These are phyloP conservation scores for Tuber borchii DNA, from an alignment of 495 filamentous ascomycete species.

Conservation along the genomic window DNA sequence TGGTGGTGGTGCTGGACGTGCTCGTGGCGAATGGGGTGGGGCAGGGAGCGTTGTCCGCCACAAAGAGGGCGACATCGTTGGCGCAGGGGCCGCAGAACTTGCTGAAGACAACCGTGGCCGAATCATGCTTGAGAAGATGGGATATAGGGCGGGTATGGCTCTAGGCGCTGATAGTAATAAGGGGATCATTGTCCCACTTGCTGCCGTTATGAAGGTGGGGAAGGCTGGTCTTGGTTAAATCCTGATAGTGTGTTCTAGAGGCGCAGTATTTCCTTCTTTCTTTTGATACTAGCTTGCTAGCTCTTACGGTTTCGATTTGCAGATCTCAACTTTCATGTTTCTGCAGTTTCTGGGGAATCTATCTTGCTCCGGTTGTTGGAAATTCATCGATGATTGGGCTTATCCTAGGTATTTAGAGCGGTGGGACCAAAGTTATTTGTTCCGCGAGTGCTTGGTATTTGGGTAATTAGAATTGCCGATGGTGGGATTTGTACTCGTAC, in stretches of 20 bases:
- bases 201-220: constrained; percentile 77
- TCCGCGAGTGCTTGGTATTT: background rate
- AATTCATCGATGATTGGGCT: background rate
- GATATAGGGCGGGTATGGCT: constrained; percentile 81
- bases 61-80: constrained; percentile 84
- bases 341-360: background rate
- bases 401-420: background rate
- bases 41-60: constrained; percentile 50
- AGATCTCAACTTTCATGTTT: background rate
- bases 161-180: constrained; percentile 79
- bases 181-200: constrained; percentile 77
- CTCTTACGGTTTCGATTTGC: background rate
- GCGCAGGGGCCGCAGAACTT: constrained; percentile 74
- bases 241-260: background rate
- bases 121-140: constrained; percentile 94
- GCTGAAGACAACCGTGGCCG: constrained; percentile 76
- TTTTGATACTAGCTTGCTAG: background rate
- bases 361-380: background rate
- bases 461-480: background rate
- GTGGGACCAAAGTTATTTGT: background rate
- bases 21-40: constrained; percentile 46
- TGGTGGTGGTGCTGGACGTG: constrained; percentile 7
- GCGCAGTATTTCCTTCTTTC: background rate
- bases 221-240: constrained; percentile 77
- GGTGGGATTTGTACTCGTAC: background rate